Base-by-base conservation (phyloP, 768 basidiomycete species). In the Boletales sp. region DNA sequence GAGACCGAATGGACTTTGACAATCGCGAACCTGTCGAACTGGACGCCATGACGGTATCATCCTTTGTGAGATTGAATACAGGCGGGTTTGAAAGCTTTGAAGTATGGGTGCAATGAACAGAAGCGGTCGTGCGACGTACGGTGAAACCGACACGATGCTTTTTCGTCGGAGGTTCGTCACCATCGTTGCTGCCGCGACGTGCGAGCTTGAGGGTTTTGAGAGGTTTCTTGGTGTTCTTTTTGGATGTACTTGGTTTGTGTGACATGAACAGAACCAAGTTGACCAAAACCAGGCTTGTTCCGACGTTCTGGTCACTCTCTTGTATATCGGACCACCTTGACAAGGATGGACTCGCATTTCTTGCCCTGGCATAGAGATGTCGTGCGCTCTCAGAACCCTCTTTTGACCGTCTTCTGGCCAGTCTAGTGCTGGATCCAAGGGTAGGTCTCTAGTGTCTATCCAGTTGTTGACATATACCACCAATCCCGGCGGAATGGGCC, bases 161-260 rank as follows among this genome's bases (percentile, higher is more conserved):
- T 51, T 67, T 69, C 39, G 42, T 43, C 12, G 58, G 56, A 10
- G 56, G 65, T 48, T 60, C 52, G 8, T 5, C 14, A 14, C 15
- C 62, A 50, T 61, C 54, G 19, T 43, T 19, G 21, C 52, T 21
- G 30, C 54, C 53, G 36, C 18, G 31, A 43, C 19, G 39, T 13
- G 56, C 43, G 29, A 66, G 53, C 24, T 56, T 64, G 45, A 62
- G 51, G 2, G 65, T 66, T 37, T 57, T 66, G 47, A 66, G 52
- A 4, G 48, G 47, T 44, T 47, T 50, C 43, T 47, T 60, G 24
- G 43, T 10, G 27, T 38, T 54, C 39, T 53, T 63, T 14, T 38
- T 48, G 8, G 48, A 48, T n/a, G 53, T 30, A 17, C 43, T 31
- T n/a, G 58, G 29, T 42, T 64, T 63, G 43, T 48, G 62, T 37